phyloP scores from a whole-genome alignment of 2,329 filamentous ascomycete species.

The Neonectria punicea region DNA sequence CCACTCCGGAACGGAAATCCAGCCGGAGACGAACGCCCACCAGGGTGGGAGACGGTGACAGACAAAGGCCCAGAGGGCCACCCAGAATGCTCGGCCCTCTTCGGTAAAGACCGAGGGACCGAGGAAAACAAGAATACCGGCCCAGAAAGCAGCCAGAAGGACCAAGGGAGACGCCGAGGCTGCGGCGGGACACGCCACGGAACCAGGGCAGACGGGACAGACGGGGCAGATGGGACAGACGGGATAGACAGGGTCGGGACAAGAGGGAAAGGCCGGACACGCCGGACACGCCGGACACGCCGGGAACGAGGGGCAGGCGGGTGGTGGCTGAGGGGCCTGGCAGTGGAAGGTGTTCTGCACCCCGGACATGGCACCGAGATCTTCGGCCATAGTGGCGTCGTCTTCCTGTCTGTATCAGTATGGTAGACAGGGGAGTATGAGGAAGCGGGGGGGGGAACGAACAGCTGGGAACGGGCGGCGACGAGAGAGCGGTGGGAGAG shows the following conservation, averaged over 20 bases:
- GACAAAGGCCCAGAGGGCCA: background rate
- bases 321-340: background rate
- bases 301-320: background rate
- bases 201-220: background rate
- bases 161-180: background rate
- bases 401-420: background rate
- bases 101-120: background rate
- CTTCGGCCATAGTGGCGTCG: background rate
- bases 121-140: background rate
- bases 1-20: background rate
- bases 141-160: background rate
- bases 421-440: background rate
- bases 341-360: no score
- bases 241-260: background rate
- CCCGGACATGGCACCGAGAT: no score
- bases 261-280: background rate
- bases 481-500: no score
- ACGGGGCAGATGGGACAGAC: background rate
- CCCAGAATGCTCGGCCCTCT: background rate
- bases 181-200: background rate
- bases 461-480: background rate
- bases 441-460: background rate
- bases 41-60: background rate
- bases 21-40: background rate
- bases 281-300: background rate